Evolutionary conservation across 371 early-diverging fungal genomes (phyloP).

Genomic region (Mortierella sp.): DNA sequence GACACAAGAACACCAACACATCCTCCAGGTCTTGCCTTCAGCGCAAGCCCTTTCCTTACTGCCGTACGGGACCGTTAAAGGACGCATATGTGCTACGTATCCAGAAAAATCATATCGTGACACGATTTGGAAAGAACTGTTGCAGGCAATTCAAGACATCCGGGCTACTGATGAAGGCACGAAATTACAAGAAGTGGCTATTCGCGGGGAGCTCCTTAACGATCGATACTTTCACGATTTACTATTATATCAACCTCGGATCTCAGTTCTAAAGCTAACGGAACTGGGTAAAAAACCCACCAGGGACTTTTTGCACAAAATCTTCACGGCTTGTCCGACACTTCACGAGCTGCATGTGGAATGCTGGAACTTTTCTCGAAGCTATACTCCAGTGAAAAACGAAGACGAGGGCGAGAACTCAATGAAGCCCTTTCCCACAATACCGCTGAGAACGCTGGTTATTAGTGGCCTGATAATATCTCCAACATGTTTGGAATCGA

Average conservation of each 20-base stretch:
- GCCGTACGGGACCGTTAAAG: neutral
- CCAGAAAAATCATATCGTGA: neutral
- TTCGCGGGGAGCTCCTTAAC: neutral
- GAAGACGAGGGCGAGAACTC: neutral
- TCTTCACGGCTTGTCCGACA: neutral
- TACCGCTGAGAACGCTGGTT: neutral
- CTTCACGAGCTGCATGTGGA: neutral
- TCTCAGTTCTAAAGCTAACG: neutral
- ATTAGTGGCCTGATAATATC: neutral
- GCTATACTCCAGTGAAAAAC: neutral
- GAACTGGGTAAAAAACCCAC: neutral
- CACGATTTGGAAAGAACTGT: neutral
- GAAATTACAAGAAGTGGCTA: neutral
- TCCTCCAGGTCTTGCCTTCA: neutral
- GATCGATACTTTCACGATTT: neutral
- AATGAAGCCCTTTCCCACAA: neutral
- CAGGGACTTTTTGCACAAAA: neutral
- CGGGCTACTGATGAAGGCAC: neutral
- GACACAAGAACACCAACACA: neutral
- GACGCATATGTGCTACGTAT: neutral
- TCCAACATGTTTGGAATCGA: neutral
- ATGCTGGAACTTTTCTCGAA: slow-evolving; percentile 1
- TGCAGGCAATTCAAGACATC: neutral
- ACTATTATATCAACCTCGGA: neutral
- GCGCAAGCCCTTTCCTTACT: neutral